Conservation (phyloP, 176 grass and related monocot genomes). For the Rhynchospora breviuscula region DNA sequence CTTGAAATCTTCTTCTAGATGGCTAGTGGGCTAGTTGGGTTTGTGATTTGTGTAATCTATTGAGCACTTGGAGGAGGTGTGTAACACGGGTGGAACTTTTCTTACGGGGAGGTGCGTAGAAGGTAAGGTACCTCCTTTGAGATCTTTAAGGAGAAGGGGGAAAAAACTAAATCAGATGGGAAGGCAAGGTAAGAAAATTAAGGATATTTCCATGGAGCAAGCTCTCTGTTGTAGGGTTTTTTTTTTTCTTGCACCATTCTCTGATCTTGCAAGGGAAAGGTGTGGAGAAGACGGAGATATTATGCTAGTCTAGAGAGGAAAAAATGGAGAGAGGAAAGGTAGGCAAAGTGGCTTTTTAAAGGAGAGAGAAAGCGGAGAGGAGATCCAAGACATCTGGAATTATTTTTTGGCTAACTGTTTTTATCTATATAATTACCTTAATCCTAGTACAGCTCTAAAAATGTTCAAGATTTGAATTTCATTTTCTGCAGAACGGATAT, state of each 20-base stretch:
- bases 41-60: conserved; percentile 15
- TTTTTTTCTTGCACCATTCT: conserved; percentile 20
- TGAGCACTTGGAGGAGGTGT: not conserved
- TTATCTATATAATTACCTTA: not conserved
- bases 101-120: not conserved
- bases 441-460: not conserved
- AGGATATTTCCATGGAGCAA: not conserved
- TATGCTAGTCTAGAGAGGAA: conserved; percentile 35
- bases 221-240: not conserved
- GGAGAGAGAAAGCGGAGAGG: not conserved
- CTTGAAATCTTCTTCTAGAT: not conserved
- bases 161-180: conserved; percentile 6
- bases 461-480: not conserved
- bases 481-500: not conserved
- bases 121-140: not conserved
- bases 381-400: conserved; percentile 14
- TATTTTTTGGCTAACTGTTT: not conserved
- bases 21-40: not conserved
- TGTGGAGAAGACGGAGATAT: conserved; percentile 12
- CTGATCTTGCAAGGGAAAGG: conserved; percentile 13
- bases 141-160: not conserved
- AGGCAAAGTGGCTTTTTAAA: conserved; percentile 33
- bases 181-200: conserved; percentile 16
- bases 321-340: conserved; percentile 24
- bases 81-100: not conserved